A percentile compares a stretch with the other conserved stretches of the same genome.
Evolutionary conservation across 1,284 basidiomycete species (phyloP).

Genomic region (Malassezia slooffiae): DNA sequence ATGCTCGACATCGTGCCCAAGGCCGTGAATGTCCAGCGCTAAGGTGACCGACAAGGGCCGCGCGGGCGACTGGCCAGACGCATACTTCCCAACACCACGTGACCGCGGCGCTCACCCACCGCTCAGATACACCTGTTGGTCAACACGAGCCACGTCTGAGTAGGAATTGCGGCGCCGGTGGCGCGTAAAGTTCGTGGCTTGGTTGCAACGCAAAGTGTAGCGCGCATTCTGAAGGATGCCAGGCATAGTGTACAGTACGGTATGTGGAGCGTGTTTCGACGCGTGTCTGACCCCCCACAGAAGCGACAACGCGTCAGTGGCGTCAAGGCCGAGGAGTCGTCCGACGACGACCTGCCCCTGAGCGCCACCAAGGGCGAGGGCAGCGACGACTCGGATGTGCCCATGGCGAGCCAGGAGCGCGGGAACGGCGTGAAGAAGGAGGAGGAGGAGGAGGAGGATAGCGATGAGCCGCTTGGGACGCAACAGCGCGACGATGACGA

Average conservation of each 20-base stretch:
- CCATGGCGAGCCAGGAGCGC: constrained; percentile 20
- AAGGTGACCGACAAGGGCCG: background rate
- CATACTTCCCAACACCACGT: background rate
- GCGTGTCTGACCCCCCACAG: no score
- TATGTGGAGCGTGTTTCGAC: no score
- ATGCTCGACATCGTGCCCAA: constrained; percentile 30
- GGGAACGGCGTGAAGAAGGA: constrained; percentile 18
- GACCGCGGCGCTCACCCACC: background rate
- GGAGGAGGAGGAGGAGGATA: constrained; percentile 19
- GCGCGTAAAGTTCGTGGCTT: no score
- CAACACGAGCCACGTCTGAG: no score
- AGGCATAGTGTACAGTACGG: no score
- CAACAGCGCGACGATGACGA: constrained; percentile 10
- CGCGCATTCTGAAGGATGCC: no score
- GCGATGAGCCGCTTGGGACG: no score
- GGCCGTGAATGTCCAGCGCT: background rate
- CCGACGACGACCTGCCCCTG: constrained; percentile 22
- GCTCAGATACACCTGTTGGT: no score
- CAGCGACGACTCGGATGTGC: constrained; percentile 23
- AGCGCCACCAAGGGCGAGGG: constrained; percentile 44
- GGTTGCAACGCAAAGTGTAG: no score
- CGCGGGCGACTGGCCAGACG: background rate
- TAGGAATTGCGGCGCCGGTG: no score
- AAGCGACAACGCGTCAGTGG: no score
- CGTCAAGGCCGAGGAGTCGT: constrained; percentile 23